These are phyloP conservation scores for Penicillium polonicum DNA, from an alignment of 2,329 filamentous ascomycete genomes.

Conservation along the genomic window DNA sequence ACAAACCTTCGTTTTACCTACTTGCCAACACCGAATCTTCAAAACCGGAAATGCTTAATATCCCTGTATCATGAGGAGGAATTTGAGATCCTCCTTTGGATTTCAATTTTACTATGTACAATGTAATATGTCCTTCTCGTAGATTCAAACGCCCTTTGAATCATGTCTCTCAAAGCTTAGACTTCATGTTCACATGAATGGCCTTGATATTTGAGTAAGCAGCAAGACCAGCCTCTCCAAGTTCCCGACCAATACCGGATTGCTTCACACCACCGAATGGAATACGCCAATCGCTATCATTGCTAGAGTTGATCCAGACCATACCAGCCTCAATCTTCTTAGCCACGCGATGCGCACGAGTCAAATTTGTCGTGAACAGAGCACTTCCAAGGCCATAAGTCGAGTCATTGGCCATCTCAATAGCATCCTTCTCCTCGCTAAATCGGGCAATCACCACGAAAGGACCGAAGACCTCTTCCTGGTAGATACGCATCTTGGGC, in stretches of 20 bases:
- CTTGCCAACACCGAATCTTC: background rate
- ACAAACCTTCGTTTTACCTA: background rate
- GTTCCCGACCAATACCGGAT: constrained; percentile 55
- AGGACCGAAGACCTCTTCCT: constrained; percentile 46
- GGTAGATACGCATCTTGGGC: constrained; percentile 37
- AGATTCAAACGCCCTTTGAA: background rate
- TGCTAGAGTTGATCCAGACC: constrained; percentile 44
- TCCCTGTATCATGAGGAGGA: background rate
- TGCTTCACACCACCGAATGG: constrained; percentile 51
- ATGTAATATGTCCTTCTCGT: background rate
- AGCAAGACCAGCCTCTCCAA: constrained; percentile 55
- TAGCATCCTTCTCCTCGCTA: constrained; percentile 37
- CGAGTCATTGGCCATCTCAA: constrained; percentile 40
- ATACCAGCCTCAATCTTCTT: constrained; percentile 41
- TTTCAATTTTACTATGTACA: constrained; percentile 3
- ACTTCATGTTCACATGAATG: constrained; percentile 36
- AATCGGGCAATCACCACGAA: constrained; percentile 40
- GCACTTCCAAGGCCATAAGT: constrained; percentile 42
- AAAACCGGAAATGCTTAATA: background rate
- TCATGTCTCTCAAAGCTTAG: constrained; percentile 24
- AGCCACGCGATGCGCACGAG: constrained; percentile 40
- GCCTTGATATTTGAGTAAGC: constrained; percentile 44
- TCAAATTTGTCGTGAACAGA: constrained; percentile 41
- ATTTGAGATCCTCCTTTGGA: background rate
- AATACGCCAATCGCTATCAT: constrained; percentile 38